Evolutionary conservation across 306 rosid species (phyloP), one percentile per base, ranked within the genome.

Genomic region (Fragaria vesca): DNA sequence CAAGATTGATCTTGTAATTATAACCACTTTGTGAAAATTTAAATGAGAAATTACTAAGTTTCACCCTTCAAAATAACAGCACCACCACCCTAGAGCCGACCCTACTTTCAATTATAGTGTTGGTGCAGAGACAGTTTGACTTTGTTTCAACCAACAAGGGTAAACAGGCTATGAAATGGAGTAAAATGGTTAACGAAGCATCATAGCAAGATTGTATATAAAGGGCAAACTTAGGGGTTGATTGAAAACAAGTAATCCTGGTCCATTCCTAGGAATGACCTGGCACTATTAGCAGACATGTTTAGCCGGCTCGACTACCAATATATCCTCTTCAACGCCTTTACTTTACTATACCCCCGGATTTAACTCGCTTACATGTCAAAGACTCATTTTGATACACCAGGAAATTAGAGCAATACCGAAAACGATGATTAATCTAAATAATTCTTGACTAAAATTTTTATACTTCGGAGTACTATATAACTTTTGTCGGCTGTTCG

Each of bases 281-380:
- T 81, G 77, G 68, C 68, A 73, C 10, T 38, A 17, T 40, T 73
- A 86, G 88, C 90, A 74, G 83, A 88, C 91, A 81, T 79, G 87
- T 84, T 67, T 70, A 18, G 72, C 71, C 66, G 65, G 84, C 86
- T 78, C 88, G 74, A 69, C 38, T 77, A 60, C 42, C 77, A 0
- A 62, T 69, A 74, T 76, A 68, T 74, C 78, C 72, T 54, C 77
- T 68, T 85, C 88, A 75, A 81, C 51, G 30, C 52, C 55, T 38
- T 51, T 18, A 2, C 57, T 43, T 74, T 26, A 17, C 18, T 17
- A 6, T 28, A 3, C n/a, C 70, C 52, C 72, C 71, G 50, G 51
- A 40, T 67, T 67, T 3, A 32, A 32, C 36, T 32, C 36, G 36
- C 36, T 28, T 32, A 32, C 36, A 32, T 32, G 36, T 32, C 36